Evolutionary conservation across 371 early-diverging fungal species (phyloP), one percentile per base, ranked within the genome.

Genomic region (Choanephora cucurbitarum): DNA sequence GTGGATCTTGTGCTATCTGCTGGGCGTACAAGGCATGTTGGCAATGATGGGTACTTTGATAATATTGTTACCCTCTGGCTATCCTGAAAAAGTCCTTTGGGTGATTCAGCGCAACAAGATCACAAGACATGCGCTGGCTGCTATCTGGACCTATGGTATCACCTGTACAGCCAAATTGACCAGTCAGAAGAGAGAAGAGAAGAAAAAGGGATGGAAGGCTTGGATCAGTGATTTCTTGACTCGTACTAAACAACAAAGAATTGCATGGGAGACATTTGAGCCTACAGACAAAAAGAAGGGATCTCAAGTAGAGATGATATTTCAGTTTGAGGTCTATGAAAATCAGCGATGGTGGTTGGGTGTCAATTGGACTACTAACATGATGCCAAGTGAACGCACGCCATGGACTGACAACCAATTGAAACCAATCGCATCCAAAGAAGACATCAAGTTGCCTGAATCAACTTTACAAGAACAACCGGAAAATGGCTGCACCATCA

Each of bases 321-420:
- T 77, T 40, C 74, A 77, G 31, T 77, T 77, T 54, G 77, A 77
- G 44, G 60, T 77, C 1, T 77, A 55, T 49, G 77, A 77, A 28
- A 77, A 77, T 33, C 77, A 77, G 68, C 60, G 77, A 44, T 77
- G 77, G 77, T 77, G 77, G 77, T 44, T 77, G 17, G 77, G 77
- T 40, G 66, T 72, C 37, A 66, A 71, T 21, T 77, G 77, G 77
- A 77, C 77, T 3, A 70, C 66, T 11, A 77, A 73, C 39, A 77
- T 73, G 77, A 69, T 77, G 70, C 69, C 72, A 1, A 73, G 66
- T 48, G 77, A 77, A 58, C 65, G 77, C 17, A 49, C 40, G 28
- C 47, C 59, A 18, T 72, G 75, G 77, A 73, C 77, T 0, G 77
- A 77, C 39, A 69, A 53, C 17, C 67, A 73, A 44, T 47, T 73